phyloP scores from a whole-genome alignment of 202 grass and related monocot genomes.

The Sporobolus alterniflorus region DNA sequence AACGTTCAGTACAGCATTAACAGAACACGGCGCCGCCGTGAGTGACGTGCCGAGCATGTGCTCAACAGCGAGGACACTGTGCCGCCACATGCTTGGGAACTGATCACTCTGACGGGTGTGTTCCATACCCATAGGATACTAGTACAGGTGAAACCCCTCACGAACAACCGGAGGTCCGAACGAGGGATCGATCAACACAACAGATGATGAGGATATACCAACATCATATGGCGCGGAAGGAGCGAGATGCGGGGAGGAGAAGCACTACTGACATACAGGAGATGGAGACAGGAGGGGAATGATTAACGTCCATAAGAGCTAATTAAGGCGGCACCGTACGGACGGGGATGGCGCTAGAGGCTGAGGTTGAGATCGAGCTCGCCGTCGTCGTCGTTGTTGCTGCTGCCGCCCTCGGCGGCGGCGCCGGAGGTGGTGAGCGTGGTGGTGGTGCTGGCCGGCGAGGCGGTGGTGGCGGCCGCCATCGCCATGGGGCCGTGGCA shows the following conservation, averaged over 20 bases:
- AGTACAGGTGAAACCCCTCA: not conserved
- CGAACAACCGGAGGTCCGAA: not conserved
- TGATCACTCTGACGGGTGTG: not conserved
- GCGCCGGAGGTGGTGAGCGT: slow-evolving; percentile 31
- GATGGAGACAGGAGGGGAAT: not conserved
- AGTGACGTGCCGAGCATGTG: too few species aligned
- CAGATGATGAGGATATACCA: not conserved
- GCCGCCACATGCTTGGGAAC: not conserved
- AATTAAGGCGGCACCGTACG: slow-evolving; percentile 25
- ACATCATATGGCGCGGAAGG: not conserved
- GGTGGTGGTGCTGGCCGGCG: slow-evolving; percentile 55
- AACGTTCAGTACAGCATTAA: too few species aligned
- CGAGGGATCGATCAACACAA: not conserved
- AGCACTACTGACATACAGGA: slow-evolving; percentile 22
- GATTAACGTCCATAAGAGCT: slow-evolving; percentile 30
- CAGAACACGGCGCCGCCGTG: too few species aligned
- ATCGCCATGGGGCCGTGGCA: slow-evolving; percentile 44
- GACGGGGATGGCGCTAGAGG: slow-evolving; percentile 35
- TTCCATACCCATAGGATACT: not conserved
- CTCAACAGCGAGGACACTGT: not conserved
- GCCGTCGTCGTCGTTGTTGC: not conserved
- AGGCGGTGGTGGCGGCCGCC: slow-evolving; percentile 9
- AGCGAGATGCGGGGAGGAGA: not conserved
- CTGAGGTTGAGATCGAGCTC: slow-evolving; percentile 75
- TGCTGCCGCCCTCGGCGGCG: not conserved